Evolutionary conservation across 108 stramenopile species (phyloP).

Genomic region (Seminavis robusta): DNA sequence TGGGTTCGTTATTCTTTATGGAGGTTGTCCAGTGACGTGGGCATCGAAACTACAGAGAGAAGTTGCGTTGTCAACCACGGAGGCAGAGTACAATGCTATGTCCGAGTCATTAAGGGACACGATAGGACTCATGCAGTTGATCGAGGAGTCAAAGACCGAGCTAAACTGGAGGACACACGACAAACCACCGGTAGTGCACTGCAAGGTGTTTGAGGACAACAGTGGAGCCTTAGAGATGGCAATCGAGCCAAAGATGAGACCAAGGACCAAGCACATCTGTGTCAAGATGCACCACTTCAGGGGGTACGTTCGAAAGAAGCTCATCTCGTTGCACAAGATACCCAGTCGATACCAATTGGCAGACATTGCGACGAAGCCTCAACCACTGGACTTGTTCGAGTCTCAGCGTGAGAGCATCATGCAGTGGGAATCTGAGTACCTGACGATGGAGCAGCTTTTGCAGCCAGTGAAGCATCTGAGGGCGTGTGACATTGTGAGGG

Average conservation of each 20-base stretch:
- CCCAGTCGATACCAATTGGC: conserved; percentile 23
- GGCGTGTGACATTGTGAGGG: no score
- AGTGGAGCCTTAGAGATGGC: conserved; percentile 19
- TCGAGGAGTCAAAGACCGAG: conserved; percentile 10
- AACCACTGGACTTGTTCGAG: conserved; percentile 8
- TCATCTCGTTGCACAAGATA: conserved; percentile 14
- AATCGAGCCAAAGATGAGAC: conserved; percentile 15
- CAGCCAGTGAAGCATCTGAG: no score
- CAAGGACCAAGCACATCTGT: conserved; percentile 33
- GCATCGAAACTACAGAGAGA: conserved; percentile 10
- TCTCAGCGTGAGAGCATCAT: conserved; percentile 3
- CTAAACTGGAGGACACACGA: background rate
- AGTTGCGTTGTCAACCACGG: conserved; percentile 18
- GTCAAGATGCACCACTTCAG: conserved; percentile 23
- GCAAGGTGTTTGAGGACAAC: conserved; percentile 31
- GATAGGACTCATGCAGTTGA: conserved; percentile 21
- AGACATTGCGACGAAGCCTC: conserved; percentile 31
- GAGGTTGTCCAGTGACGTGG: conserved; percentile 15
- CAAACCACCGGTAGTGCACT: conserved; percentile 4
- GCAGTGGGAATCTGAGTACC: conserved; percentile 33
- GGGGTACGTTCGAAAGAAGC: background rate
- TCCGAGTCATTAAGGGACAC: conserved; percentile 15
- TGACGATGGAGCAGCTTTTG: no score
- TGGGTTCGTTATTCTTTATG: conserved; percentile 9
- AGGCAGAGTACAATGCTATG: conserved; percentile 25